These are phyloP conservation scores for Crithidia sp. DNA, from an alignment of 208 protist genomes.

Conservation along the genomic window DNA sequence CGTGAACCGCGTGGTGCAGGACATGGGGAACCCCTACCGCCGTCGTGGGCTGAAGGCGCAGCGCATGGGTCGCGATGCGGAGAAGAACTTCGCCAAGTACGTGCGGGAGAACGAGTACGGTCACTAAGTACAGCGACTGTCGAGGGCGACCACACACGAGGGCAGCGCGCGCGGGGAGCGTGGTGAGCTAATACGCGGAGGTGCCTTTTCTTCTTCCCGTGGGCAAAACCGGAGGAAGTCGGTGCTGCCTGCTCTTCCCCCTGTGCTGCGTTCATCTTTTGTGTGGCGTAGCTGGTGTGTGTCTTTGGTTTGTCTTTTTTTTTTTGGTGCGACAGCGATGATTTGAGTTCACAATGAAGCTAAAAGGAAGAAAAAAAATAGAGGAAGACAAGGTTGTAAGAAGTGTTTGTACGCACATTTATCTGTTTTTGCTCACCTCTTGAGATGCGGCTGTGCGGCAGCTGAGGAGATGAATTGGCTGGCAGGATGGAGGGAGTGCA, in stretches of 20 bases:
- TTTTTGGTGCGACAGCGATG: constrained; percentile 1
- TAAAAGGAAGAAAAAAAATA: background rate
- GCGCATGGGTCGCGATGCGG: constrained; percentile 76
- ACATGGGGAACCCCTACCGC: constrained; percentile 88
- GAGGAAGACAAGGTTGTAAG: background rate
- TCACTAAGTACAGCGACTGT: background rate
- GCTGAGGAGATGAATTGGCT: too few relatives aligned
- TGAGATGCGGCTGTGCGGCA: too few relatives aligned
- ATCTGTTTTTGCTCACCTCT: background rate
- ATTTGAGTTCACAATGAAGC: background rate
- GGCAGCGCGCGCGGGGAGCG: background rate
- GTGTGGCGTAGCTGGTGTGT: too few relatives aligned
- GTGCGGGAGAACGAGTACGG: constrained; percentile 57
- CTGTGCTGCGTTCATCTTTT: too few relatives aligned
- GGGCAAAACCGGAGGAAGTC: too few relatives aligned
- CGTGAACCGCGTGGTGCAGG: constrained; percentile 77
- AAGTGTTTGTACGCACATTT: background rate
- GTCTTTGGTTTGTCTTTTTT: constrained; percentile 13
- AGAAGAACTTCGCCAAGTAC: constrained; percentile 86
- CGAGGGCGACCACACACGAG: background rate
- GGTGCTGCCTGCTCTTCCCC: too few relatives aligned
- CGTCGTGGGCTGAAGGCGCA: constrained; percentile 42
- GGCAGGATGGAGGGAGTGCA: too few relatives aligned
- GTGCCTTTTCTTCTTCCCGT: background rate
- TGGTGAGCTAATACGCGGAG: background rate